Conservation (phyloP, 2,329 filamentous ascomycete genomes). For the Xylaria sp. region DNA sequence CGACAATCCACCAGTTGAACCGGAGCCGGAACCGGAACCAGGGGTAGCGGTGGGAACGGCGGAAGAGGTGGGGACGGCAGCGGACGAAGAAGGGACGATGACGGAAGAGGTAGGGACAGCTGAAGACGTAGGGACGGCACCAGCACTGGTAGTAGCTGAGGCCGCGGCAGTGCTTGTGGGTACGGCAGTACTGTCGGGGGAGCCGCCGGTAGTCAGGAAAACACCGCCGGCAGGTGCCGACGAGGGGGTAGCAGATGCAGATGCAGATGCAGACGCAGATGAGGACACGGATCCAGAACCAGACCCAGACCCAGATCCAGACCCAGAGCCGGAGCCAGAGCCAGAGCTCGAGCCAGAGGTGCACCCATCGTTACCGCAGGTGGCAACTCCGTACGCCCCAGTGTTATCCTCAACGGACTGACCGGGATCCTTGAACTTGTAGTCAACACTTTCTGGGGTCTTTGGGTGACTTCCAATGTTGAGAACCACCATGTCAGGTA, state of each 20-base stretch:
- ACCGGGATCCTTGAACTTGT: conserved; percentile 76
- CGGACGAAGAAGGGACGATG: conserved; percentile 27
- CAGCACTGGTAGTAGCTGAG: neutral
- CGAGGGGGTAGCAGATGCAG: conserved; percentile 35
- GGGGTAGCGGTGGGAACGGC: conserved; percentile 39
- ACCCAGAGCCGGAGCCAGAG: conserved; percentile 34
- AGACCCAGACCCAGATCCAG: conserved; percentile 33
- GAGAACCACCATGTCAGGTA: conserved; percentile 80
- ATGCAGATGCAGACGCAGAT: neutral
- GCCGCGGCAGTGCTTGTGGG: conserved; percentile 15
- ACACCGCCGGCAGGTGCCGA: conserved; percentile 38
- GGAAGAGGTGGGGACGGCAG: conserved; percentile 37
- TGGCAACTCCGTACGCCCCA: conserved; percentile 48
- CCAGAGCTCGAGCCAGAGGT: conserved; percentile 30
- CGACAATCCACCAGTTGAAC: conserved; percentile 45
- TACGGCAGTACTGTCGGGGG: conserved; percentile 21
- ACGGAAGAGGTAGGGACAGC: conserved; percentile 36
- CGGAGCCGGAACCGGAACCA: conserved; percentile 39
- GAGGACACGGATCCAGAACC: conserved; percentile 28
- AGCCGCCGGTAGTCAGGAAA: conserved; percentile 41
- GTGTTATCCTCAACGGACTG: conserved; percentile 62
- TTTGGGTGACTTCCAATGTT: conserved; percentile 63
- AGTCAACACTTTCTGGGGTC: conserved; percentile 60
- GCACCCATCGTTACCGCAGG: conserved; percentile 46
- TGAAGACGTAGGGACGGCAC: conserved; percentile 25